Base-by-base conservation (phyloP, 257 asterid genomes). In the Nicotiana undulata region DNA sequence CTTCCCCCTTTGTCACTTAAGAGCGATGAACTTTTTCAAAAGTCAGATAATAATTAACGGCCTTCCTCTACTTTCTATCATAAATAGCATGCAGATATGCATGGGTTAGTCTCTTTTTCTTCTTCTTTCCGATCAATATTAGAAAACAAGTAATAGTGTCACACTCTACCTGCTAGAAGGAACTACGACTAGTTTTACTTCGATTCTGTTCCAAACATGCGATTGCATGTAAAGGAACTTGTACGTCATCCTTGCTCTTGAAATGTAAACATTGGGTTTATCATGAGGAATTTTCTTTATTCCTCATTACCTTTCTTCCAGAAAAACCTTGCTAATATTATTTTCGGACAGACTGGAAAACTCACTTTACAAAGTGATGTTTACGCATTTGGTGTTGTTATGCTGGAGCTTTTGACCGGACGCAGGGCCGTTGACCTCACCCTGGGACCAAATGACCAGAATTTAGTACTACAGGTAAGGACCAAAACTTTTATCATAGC, bases 351-450 rank as follows among this genome's bases (percentile, higher is more conserved):
- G 99, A 95, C 99, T 76, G 99, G 99, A 81, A 95, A 95, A 88
- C 97, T 93, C 86, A 93, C 99, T 80, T 86, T 95, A 83, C 99
- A 93, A 77, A 95, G 99, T 76, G 99, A 95, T 80, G 99, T 95
- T 76, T 95, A 93, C 80, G 99, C 99, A 77, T 95, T 95, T 83
- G 99, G 99, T 53, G 98, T 95, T 22, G 99, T 93, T 82, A 83
- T 95, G 84, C 97, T 95, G 59, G 99, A 95, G 92, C 98, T 95
- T 80, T 87, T 95, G 90, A 95, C 99, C 1, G 99, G 99, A 84
- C 85, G 98, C 80, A 89, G 97, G 86, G 99, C 99, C 28, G 92
- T 95, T 61, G 99, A 95, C 85, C 96, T 95, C 85, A 88, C 87
- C 84, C 99, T 92, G 87, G 98, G 98, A 89, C 95, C 98, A 76